Conservation (phyloP, 345 rosid species). For the Camelina sativa region DNA sequence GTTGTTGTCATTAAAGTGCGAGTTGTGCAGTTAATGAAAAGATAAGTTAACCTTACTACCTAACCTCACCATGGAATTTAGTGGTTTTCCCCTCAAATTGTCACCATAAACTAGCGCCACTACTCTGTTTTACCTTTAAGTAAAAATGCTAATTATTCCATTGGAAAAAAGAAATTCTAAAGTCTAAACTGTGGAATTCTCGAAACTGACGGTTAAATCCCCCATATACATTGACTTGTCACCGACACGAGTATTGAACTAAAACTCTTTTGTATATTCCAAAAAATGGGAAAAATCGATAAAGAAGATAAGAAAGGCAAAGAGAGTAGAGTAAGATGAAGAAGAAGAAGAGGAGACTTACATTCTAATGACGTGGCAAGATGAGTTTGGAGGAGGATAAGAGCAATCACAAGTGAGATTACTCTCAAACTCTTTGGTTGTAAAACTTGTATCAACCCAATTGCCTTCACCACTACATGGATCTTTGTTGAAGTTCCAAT, state of each 20-base stretch:
- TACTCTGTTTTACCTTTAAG: neutral
- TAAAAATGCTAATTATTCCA: slow-evolving; percentile 12
- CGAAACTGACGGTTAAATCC: neutral
- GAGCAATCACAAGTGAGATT: slow-evolving; percentile 65
- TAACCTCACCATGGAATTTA: slow-evolving; percentile 24
- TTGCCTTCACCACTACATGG: slow-evolving; percentile 80
- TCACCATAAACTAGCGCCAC: slow-evolving; percentile 12
- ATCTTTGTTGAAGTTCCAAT: slow-evolving; percentile 72
- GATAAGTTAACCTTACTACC: neutral
- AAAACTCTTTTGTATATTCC: neutral
- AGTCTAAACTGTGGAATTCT: slow-evolving; percentile 12
- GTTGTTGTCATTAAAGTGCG: slow-evolving; percentile 8
- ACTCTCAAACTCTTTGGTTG: slow-evolving; percentile 54
- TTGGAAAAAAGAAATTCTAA: too few relatives aligned
- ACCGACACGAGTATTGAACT: slow-evolving; percentile 27
- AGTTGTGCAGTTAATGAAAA: slow-evolving; percentile 1
- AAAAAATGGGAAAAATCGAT: neutral
- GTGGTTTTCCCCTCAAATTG: neutral
- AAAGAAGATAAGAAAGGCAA: slow-evolving; percentile 24
- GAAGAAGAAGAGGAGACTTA: slow-evolving; percentile 34
- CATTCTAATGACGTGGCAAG: slow-evolving; percentile 79
- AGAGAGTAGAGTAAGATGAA: neutral
- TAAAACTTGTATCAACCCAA: slow-evolving; percentile 47
- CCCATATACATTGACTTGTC: neutral
- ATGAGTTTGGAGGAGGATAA: slow-evolving; percentile 39